These are phyloP conservation scores for Globisporangium nodosum DNA, from an alignment of 352 stramenopile genomes.

Conservation along the genomic window DNA sequence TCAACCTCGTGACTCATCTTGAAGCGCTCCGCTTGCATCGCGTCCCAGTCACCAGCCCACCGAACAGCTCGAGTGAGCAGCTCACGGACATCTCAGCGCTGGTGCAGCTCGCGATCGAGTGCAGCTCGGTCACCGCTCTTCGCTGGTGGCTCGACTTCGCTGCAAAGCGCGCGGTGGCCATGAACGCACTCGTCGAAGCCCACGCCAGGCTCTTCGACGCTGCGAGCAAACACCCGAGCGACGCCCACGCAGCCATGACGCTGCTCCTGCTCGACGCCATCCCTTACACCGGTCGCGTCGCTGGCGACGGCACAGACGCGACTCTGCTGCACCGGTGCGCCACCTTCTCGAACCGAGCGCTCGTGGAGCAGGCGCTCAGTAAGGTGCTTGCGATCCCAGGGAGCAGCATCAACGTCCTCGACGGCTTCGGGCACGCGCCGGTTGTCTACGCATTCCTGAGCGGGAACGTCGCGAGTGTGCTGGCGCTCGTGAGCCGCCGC, in stretches of 20 bases:
- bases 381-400: slow-evolving; percentile 26
- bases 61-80: too few species aligned
- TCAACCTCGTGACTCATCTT: slow-evolving; percentile 30
- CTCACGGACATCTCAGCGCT: not conserved
- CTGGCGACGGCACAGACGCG: slow-evolving; percentile 36
- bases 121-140: slow-evolving; percentile 28
- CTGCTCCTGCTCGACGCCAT: slow-evolving; percentile 26
- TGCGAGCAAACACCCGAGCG: slow-evolving; percentile 24
- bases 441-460: slow-evolving; percentile 30
- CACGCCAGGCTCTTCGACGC: slow-evolving; percentile 3
- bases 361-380: slow-evolving; percentile 21
- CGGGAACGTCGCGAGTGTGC: slow-evolving; percentile 18
- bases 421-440: slow-evolving; percentile 43
- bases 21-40: slow-evolving; percentile 21
- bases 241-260: slow-evolving; percentile 34
- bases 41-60: not conserved
- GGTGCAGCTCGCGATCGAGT: slow-evolving; percentile 21
- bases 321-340: slow-evolving; percentile 51
- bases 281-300: slow-evolving; percentile 30
- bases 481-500: slow-evolving; percentile 27
- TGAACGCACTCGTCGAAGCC: not conserved
- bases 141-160: slow-evolving; percentile 31
- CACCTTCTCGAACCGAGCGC: slow-evolving; percentile 22
- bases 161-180: slow-evolving; percentile 1
- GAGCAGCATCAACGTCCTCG: slow-evolving; percentile 19